These are phyloP conservation scores for Boletellus deceptivus DNA, from an alignment of 1,284 basidiomycete genomes.

Conservation along the genomic window DNA sequence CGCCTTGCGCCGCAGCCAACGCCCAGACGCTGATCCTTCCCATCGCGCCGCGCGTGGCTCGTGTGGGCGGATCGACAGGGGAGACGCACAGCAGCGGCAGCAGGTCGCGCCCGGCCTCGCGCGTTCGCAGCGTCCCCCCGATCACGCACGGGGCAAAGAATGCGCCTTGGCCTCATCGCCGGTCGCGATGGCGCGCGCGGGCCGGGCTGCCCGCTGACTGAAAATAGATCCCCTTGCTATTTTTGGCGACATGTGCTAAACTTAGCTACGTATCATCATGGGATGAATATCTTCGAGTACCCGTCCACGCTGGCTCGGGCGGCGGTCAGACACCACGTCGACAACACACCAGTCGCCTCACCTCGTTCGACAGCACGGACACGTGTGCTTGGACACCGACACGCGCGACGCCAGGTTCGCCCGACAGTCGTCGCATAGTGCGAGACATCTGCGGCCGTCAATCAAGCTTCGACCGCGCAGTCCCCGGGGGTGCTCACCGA, in stretches of 20 bases:
- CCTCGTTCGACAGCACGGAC: slow-evolving; percentile 71
- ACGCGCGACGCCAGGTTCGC: slow-evolving; percentile 64
- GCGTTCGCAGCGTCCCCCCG: no score
- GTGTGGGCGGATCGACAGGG: background rate
- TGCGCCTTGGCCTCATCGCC: no score
- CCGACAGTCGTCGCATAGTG: slow-evolving; percentile 71
- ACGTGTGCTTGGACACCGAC: slow-evolving; percentile 63
- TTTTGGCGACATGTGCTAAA: background rate
- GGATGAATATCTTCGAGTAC: slow-evolving; percentile 68
- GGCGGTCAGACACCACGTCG: slow-evolving; percentile 7
- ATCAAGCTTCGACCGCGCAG: background rate
- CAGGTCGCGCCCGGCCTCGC: no score
- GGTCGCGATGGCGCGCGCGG: no score
- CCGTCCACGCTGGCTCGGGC: slow-evolving; percentile 58
- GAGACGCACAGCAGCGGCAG: no score
- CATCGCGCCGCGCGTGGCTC: background rate
- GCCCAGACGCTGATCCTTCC: no score
- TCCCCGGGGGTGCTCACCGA: slow-evolving; percentile 45
- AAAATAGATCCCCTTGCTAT: background rate
- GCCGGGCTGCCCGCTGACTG: no score
- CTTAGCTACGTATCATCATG: slow-evolving; percentile 18
- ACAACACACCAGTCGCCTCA: slow-evolving; percentile 34
- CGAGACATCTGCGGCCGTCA: slow-evolving; percentile 52
- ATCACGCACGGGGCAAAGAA: no score
- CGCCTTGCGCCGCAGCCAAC: no score